These are phyloP conservation scores for Lithospermum erythrorhizon DNA, from an alignment of 257 asterid species.

Conservation along the genomic window DNA sequence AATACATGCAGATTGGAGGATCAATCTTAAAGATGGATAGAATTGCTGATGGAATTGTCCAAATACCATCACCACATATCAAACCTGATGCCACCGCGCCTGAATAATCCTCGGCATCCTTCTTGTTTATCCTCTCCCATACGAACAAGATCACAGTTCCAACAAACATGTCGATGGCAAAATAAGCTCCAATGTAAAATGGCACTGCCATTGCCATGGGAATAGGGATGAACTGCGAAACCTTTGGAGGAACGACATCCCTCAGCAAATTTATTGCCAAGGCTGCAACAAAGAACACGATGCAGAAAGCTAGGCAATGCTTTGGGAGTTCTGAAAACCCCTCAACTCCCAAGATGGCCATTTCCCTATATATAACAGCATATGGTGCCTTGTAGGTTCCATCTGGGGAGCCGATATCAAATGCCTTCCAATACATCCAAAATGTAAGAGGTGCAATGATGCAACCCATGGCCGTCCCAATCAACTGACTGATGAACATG, in stretches of 20 bases:
- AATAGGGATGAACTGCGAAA: constrained; percentile 68
- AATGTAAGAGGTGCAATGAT: constrained; percentile 92
- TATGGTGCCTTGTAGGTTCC: constrained; percentile 95
- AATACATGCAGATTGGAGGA: constrained; percentile 95
- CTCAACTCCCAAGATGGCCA: constrained; percentile 89
- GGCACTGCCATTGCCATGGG: constrained; percentile 99
- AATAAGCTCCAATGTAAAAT: constrained; percentile 86
- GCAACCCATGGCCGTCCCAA: constrained; percentile 96
- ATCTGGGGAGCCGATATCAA: constrained; percentile 83
- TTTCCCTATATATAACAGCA: constrained; percentile 79
- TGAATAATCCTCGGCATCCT: constrained; percentile 66
- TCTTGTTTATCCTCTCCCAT: constrained; percentile 69
- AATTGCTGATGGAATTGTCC: constrained; percentile 93
- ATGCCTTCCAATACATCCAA: constrained; percentile 88
- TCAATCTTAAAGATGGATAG: constrained; percentile 80
- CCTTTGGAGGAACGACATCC: constrained; percentile 43
- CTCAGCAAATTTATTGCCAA: constrained; percentile 51
- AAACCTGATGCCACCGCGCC: constrained; percentile 93
- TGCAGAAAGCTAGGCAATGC: constrained; percentile 70
- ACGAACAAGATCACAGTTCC: constrained; percentile 74
- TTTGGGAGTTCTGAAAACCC: constrained; percentile 91
- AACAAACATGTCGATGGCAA: constrained; percentile 91
- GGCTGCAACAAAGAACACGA: constrained; percentile 71
- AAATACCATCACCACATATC: constrained; percentile 88
- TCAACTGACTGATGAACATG: constrained; percentile 84